phyloP scores from a whole-genome alignment of 495 filamentous ascomycete genomes.

The Penicillium parvum region DNA sequence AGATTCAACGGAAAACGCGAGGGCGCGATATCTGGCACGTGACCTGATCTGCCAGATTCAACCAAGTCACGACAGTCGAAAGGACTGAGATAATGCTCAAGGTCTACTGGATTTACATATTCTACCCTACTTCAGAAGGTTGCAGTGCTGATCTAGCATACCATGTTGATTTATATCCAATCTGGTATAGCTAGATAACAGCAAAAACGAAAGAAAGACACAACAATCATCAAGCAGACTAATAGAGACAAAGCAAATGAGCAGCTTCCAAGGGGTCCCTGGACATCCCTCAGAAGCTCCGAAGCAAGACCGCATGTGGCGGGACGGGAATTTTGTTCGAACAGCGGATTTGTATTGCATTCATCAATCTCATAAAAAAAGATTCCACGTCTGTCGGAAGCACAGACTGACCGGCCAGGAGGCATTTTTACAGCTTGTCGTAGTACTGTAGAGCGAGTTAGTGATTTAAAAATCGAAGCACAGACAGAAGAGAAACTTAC shows the following conservation, averaged over 20 bases:
- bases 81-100: background rate
- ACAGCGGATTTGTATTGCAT: constrained; percentile 46
- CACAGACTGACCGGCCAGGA: constrained; percentile 33
- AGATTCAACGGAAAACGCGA: constrained; percentile 19
- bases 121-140: background rate
- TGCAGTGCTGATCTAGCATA: constrained; percentile 17
- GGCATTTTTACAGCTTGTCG: constrained; percentile 84
- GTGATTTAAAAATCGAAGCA: constrained; percentile 23
- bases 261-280: constrained; percentile 24
- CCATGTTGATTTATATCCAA: constrained; percentile 36
- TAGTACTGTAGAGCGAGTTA: constrained; percentile 78
- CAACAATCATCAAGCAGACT: constrained; percentile 21
- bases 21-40: constrained; percentile 17
- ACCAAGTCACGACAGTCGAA: no score
- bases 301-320: constrained; percentile 14
- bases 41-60: constrained; percentile 1
- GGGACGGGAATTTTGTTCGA: constrained; percentile 32
- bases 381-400: constrained; percentile 35
- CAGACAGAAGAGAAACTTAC: constrained; percentile 55
- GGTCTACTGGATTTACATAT: background rate
- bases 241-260: constrained; percentile 24
- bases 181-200: constrained; percentile 25
- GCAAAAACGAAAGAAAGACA: constrained; percentile 11
- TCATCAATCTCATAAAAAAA: constrained; percentile 50
- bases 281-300: constrained; percentile 9